Base-by-base conservation (phyloP, 202 grass and related monocot genomes). In the Hordeum pubiflorum region DNA sequence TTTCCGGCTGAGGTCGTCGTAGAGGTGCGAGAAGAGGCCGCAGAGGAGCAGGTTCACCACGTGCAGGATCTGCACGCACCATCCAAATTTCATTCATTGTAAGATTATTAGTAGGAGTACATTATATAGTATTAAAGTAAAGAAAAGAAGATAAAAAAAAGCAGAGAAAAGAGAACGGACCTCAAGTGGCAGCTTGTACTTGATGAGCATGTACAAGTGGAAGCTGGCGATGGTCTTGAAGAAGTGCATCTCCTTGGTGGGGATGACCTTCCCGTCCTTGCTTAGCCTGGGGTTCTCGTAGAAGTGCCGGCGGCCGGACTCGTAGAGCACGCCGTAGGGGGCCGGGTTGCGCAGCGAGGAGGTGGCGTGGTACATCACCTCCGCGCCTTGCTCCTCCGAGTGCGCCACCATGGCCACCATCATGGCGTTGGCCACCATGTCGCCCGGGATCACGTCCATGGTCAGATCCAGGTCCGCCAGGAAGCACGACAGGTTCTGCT, bases 341-440 rank as follows among this genome's bases (percentile, higher is more conserved):
- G 72, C 73, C 7, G 94, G 94, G 72, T 93, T 93, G 4, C 91
- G 79, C 66, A 90, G 68, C 55, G 91, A 93, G 11, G 94, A 97
- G 15, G 85, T 81, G 12, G 81, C 37, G 33, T 97, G 94, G 82
- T 97, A 97, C 73, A 73, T 86, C 18, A 67, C 39, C 64, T 75
- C 64, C 10, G 17, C 10, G 2, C 31, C 62, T 2, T 24, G 5
- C 6, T 92, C 66, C 2, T 26, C 70, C 0, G 84, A 86, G 83
- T 86, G 89, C 52, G 81, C 80, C 61, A 57, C 89, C 56, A 82
- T 86, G 7, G 91, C 81, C 20, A 75, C 81, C 54, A 93, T 82
- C 87, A 93, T 93, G 12, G 91, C 89, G 80, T 97, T 97, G 69
- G 86, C 94, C 46, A 91, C 91, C 94, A 97, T 93, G 77, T 97